These are phyloP conservation scores for Tulasnella calospora DNA, from an alignment of 768 basidiomycete species.

Conservation along the genomic window DNA sequence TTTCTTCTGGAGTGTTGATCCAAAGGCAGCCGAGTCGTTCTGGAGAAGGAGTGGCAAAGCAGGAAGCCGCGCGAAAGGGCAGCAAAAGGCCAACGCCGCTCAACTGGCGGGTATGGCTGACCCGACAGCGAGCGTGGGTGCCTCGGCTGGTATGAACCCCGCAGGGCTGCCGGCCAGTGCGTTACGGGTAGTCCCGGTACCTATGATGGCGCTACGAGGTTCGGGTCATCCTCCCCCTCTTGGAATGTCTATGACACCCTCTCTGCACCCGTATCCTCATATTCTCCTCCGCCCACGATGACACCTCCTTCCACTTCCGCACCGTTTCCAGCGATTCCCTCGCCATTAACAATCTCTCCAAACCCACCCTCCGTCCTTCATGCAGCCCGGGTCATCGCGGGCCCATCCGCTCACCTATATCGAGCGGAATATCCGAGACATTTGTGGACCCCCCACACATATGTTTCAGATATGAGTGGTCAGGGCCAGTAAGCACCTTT, in stretches of 20 bases:
- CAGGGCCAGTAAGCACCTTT: too few relatives aligned
- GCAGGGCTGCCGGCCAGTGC: neutral
- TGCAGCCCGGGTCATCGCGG: neutral
- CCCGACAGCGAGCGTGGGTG: neutral
- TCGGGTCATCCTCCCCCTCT: constrained; percentile 4
- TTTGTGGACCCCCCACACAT: too few relatives aligned
- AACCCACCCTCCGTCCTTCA: neutral
- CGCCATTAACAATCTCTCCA: constrained; percentile 31
- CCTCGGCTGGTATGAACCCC: neutral
- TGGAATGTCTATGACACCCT: constrained; percentile 11
- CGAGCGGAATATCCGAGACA: too few relatives aligned
- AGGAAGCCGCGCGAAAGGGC: neutral
- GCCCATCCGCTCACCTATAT: too few relatives aligned
- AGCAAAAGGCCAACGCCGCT: constrained; percentile 8
- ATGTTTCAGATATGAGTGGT: too few relatives aligned
- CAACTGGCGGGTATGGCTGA: neutral
- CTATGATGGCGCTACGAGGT: constrained; percentile 1
- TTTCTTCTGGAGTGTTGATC: constrained; percentile 88
- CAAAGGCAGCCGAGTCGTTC: constrained; percentile 59
- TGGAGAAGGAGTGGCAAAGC: constrained; percentile 53
- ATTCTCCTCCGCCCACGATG: constrained; percentile 15
- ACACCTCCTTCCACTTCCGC: constrained; percentile 4
- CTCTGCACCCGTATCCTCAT: constrained; percentile 16
- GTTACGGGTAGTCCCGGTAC: neutral
- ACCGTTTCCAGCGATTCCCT: neutral